phyloP scores from a whole-genome alignment of 2,329 filamentous ascomycete species.

The Chaetomium strumarium region DNA sequence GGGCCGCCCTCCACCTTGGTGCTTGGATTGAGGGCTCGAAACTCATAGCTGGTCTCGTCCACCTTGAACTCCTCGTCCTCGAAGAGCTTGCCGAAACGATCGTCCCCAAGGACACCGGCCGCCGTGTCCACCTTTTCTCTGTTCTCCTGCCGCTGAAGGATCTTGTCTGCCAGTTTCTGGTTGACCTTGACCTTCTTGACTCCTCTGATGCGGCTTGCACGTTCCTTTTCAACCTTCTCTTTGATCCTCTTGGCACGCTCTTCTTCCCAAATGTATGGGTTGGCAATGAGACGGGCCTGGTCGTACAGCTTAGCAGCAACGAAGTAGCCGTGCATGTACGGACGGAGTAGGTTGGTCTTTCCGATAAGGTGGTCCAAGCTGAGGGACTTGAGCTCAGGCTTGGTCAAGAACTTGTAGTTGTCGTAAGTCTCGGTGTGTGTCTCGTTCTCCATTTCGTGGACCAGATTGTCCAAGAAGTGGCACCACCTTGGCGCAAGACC shows the following conservation, averaged over 20 bases:
- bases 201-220: slow-evolving; percentile 88
- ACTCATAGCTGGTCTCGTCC: slow-evolving; percentile 84
- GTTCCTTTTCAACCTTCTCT: slow-evolving; percentile 93
- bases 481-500: slow-evolving; percentile 95
- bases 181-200: slow-evolving; percentile 99
- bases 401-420: slow-evolving; percentile 96
- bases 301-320: slow-evolving; percentile 93
- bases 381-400: slow-evolving; percentile 77
- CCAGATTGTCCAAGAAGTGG: slow-evolving; percentile 91
- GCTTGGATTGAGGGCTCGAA: slow-evolving; percentile 82
- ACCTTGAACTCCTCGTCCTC: slow-evolving; percentile 90
- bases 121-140: slow-evolving; percentile 51
- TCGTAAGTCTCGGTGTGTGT: slow-evolving; percentile 80
- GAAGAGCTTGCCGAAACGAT: slow-evolving; percentile 83
- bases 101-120: slow-evolving; percentile 69
- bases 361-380: slow-evolving; percentile 86
- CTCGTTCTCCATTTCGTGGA: slow-evolving; percentile 96
- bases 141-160: slow-evolving; percentile 59
- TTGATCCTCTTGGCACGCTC: slow-evolving; percentile 86
- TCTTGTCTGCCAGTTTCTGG: slow-evolving; percentile 69
- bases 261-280: slow-evolving; percentile 90
- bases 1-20: slow-evolving; percentile 46
- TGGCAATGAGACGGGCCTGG: slow-evolving; percentile 85
- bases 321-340: slow-evolving; percentile 99
- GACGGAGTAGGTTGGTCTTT: slow-evolving; percentile 80